phyloP scores from a whole-genome alignment of 768 basidiomycete species.

The Scleroderma citrinum region DNA sequence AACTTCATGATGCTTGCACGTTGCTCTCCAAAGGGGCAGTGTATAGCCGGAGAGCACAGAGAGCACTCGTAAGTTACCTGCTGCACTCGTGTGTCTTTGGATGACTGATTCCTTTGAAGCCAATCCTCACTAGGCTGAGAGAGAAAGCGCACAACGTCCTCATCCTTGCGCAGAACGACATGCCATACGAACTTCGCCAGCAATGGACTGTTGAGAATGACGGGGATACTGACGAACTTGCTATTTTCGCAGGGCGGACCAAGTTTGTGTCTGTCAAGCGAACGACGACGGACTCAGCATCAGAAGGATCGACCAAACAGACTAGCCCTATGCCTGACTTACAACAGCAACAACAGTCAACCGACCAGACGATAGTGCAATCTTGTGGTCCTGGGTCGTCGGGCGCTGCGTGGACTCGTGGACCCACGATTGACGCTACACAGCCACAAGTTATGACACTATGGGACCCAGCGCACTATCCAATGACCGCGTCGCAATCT shows the following conservation, averaged over 20 bases:
- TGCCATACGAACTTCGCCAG: conserved; percentile 28
- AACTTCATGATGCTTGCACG: conserved; percentile 61
- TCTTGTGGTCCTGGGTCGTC: background rate
- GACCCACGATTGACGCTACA: background rate
- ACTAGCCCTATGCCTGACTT: background rate
- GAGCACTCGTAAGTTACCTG: conserved; percentile 48
- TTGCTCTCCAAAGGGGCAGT: conserved; percentile 60
- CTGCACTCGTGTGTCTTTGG: background rate
- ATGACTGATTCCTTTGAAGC: conserved; percentile 30
- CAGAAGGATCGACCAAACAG: conserved; percentile 1
- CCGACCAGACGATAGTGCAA: background rate
- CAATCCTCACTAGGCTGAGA: conserved; percentile 51
- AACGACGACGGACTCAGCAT: conserved; percentile 17
- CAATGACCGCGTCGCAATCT: background rate
- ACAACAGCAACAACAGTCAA: background rate
- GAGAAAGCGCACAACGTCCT: conserved; percentile 65
- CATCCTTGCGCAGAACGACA: conserved; percentile 34
- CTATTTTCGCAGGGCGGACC: conserved; percentile 64
- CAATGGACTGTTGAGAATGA: conserved; percentile 51
- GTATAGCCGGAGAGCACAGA: conserved; percentile 56
- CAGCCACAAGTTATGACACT: background rate
- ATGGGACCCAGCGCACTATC: background rate
- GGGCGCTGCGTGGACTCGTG: background rate
- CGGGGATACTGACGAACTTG: conserved; percentile 54
- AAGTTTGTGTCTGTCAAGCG: conserved; percentile 50